Percentiles rank a stretch among this genome's conserved stretches.
phyloP scores from a whole-genome alignment of 768 basidiomycete genomes.

The Agaricus subrufescens region DNA sequence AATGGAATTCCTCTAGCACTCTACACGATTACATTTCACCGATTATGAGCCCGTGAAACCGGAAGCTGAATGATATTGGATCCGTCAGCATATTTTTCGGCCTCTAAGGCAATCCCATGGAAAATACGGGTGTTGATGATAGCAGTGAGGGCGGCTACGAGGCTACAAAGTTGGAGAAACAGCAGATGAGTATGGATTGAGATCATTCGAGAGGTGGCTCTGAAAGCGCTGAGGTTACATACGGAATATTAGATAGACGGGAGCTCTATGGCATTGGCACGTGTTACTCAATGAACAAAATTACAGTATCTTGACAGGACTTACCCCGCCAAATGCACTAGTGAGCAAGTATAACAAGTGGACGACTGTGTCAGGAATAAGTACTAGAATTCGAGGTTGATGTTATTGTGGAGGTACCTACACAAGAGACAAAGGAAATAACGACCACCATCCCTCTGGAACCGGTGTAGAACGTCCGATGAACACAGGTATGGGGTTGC shows the following conservation, averaged over 20 bases:
- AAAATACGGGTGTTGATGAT: constrained; percentile 1
- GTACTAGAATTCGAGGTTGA: too few relatives aligned
- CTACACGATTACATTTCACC: not conserved
- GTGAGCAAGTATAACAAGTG: not conserved
- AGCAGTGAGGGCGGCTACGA: not conserved
- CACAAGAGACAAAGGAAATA: constrained; percentile 1
- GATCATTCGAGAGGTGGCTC: too few relatives aligned
- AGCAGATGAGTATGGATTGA: not conserved
- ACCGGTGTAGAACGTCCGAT: not conserved
- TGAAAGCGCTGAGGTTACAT: not conserved
- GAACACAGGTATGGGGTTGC: not conserved
- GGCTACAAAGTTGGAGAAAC: not conserved
- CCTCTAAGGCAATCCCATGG: not conserved
- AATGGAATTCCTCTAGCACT: too few relatives aligned
- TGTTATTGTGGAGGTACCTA: not conserved
- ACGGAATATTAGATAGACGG: not conserved
- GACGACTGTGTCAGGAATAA: not conserved
- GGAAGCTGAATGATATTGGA: not conserved
- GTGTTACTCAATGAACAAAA: too few relatives aligned
- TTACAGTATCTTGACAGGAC: not conserved
- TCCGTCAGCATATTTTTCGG: not conserved
- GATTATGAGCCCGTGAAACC: not conserved
- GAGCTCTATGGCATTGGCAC: not conserved
- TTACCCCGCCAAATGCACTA: not conserved
- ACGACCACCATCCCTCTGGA: not conserved